Conservation (phyloP, 257 asterid genomes). For the Solanum paucissectum region DNA sequence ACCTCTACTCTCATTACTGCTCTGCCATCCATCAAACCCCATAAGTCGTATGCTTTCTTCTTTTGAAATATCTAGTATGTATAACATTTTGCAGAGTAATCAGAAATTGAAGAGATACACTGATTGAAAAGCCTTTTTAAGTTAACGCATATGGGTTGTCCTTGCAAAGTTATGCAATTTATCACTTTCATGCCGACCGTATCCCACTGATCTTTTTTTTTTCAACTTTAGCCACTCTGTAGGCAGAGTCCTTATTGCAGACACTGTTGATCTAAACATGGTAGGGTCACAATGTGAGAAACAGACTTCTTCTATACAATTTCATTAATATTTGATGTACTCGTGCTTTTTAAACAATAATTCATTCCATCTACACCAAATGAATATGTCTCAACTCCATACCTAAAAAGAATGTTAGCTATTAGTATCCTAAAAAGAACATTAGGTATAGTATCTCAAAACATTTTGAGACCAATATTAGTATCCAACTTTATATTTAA, state of each 20-base stretch:
- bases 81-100: neutral
- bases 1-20: neutral
- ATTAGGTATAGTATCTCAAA: neutral
- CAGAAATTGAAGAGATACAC: neutral
- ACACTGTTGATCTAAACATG: neutral
- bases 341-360: slow-evolving; percentile 12
- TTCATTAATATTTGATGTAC: neutral
- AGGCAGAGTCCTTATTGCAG: neutral
- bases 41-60: neutral
- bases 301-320: slow-evolving; percentile 1
- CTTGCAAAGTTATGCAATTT: neutral
- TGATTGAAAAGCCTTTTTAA: neutral
- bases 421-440: neutral
- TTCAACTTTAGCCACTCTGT: neutral
- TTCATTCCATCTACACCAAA: slow-evolving; percentile 13
- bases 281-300: neutral
- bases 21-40: neutral
- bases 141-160: neutral
- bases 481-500: too few species aligned
- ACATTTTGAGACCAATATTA: too few species aligned
- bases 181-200: neutral
- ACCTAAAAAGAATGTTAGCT: neutral
- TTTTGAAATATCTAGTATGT: neutral
- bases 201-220: neutral
- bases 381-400: slow-evolving; percentile 13